Conservation (phyloP, 73 alveolate species). For the Paramecium sonneborni region DNA sequence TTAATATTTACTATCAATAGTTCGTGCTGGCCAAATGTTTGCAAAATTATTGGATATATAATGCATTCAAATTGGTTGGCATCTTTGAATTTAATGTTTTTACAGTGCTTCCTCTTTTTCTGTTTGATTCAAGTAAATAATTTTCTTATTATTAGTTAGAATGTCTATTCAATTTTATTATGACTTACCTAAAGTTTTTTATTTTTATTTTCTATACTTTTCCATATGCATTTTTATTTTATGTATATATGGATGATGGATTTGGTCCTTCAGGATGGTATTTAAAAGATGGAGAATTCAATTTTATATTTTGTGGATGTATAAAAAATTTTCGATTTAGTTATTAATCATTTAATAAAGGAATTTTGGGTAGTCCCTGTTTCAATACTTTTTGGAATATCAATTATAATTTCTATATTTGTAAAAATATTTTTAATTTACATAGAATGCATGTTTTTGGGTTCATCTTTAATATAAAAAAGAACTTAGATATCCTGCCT, state of each 20-base stretch:
- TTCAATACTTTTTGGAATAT: not conserved
- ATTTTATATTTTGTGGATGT: slow-evolving; percentile 23
- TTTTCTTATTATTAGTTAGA: not conserved
- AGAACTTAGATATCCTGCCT: not conserved
- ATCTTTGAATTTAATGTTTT: not conserved
- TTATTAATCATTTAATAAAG: not conserved
- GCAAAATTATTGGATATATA: not conserved
- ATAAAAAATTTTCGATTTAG: not conserved
- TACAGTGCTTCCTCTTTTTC: not conserved
- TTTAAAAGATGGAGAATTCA: not conserved
- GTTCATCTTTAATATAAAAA: not conserved
- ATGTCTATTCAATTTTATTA: not conserved
- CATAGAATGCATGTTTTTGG: not conserved
- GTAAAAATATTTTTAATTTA: not conserved
- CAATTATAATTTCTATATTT: not conserved
- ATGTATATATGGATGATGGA: not conserved
- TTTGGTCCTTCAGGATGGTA: slow-evolving; percentile 40
- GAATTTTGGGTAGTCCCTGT: not conserved
- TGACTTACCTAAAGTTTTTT: not conserved
- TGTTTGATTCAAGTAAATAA: not conserved
- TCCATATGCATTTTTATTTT: not conserved
- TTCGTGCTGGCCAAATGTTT: not conserved
- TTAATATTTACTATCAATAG: not conserved
- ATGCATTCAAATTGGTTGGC: slow-evolving; percentile 44
- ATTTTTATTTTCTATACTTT: not conserved